Conservation (phyloP, 164 flowering plant genomes). For the Piper betle region DNA sequence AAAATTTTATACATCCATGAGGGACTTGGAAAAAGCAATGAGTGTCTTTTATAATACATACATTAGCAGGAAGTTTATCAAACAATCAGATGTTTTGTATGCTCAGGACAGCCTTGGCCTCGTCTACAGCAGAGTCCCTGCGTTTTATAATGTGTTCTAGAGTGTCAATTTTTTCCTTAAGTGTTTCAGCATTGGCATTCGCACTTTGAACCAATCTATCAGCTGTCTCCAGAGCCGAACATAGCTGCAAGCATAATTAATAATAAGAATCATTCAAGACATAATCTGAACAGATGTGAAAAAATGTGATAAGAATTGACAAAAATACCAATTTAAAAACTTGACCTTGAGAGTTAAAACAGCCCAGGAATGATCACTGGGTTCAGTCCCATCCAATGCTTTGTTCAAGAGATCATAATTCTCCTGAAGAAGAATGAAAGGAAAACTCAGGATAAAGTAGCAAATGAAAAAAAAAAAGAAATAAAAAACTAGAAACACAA, state of each 20-base stretch:
- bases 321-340: background rate
- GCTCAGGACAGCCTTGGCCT: constrained; percentile 31
- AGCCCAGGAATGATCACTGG: constrained; percentile 72
- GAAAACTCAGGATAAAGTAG: no score
- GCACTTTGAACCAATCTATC: constrained; percentile 51
- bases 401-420: constrained; percentile 42
- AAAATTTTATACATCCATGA: no score
- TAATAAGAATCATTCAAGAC: background rate
- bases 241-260: constrained; percentile 31
- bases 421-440: no score
- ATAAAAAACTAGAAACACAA: no score
- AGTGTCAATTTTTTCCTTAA: constrained; percentile 50
- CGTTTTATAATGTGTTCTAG: constrained; percentile 43
- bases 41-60: no score
- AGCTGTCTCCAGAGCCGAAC: constrained; percentile 70
- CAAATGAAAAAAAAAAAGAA: no score
- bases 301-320: background rate
- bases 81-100: constrained; percentile 18
- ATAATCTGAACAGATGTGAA: background rate
- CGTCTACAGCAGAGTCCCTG: constrained; percentile 50
- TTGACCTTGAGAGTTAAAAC: constrained; percentile 64
- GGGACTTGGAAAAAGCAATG: no score
- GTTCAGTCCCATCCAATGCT: constrained; percentile 39
- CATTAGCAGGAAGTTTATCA: no score
- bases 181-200: constrained; percentile 23